Percentiles rank a stretch among this genome's conserved stretches.
These are phyloP conservation scores for Ceratobasidium sp. DNA, from an alignment of 1,284 basidiomycete species.

Conservation along the genomic window DNA sequence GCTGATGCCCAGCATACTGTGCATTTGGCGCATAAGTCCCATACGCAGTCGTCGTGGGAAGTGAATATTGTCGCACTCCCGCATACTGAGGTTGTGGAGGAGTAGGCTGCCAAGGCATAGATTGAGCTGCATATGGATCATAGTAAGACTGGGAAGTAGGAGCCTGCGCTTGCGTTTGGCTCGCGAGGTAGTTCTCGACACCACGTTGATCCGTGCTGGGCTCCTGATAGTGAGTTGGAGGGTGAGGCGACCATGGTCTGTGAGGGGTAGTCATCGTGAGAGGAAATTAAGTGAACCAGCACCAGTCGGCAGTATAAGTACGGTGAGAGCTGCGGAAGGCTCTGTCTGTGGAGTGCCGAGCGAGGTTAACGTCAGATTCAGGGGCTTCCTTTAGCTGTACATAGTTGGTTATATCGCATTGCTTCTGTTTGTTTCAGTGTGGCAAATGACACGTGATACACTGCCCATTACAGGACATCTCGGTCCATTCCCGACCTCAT, in stretches of 20 bases:
- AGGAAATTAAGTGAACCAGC: not conserved
- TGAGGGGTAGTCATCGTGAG: slow-evolving; percentile 34
- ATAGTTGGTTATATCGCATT: slow-evolving; percentile 4
- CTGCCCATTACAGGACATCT: slow-evolving; percentile 1
- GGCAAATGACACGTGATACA: not conserved
- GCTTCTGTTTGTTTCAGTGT: not conserved
- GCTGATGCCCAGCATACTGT: slow-evolving; percentile 9
- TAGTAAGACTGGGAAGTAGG: not conserved
- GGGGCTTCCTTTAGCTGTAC: slow-evolving; percentile 24
- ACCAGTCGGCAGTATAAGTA: not conserved
- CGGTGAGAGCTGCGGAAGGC: slow-evolving; percentile 31
- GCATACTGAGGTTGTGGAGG: not conserved
- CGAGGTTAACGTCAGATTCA: slow-evolving; percentile 25
- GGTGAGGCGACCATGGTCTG: slow-evolving; percentile 41
- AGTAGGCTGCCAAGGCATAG: slow-evolving; percentile 20
- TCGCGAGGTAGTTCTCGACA: slow-evolving; percentile 29
- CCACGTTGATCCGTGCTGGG: slow-evolving; percentile 29
- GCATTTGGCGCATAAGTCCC: slow-evolving; percentile 5
- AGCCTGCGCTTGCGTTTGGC: not conserved
- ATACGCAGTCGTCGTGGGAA: slow-evolving; percentile 4
- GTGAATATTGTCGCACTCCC: slow-evolving; percentile 4
- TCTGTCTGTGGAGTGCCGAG: slow-evolving; percentile 32
- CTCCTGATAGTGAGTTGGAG: slow-evolving; percentile 36
- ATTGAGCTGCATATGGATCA: slow-evolving; percentile 35
- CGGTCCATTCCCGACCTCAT: not conserved